Percentiles rank a stretch among this genome's conserved stretches.
phyloP scores from a whole-genome alignment of 352 stramenopile genomes.

The Globisporangium yorkense region DNA sequence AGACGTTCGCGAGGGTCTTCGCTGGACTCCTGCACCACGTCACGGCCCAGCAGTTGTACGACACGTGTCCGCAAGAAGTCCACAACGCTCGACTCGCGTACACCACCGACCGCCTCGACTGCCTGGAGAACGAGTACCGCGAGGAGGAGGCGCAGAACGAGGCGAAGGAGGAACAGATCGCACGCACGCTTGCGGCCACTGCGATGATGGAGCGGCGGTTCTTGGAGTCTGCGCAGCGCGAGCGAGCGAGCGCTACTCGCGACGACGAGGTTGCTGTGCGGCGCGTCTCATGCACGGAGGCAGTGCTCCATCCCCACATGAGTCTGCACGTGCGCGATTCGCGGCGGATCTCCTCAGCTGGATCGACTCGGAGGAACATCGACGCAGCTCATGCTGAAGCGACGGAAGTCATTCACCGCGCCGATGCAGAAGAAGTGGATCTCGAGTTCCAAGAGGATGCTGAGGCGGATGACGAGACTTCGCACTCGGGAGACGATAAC shows the following conservation, averaged over 20 bases:
- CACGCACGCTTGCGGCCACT: constrained; percentile 11
- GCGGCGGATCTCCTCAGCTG: constrained; percentile 10
- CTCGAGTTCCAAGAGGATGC: not conserved
- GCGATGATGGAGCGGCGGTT: constrained; percentile 31
- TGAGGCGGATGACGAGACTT: not conserved
- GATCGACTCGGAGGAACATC: constrained; percentile 6
- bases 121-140: constrained; percentile 27
- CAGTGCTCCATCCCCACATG: not conserved
- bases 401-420: not conserved
- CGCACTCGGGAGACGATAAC: not conserved
- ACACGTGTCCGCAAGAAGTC: constrained; percentile 43
- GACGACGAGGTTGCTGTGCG: not conserved
- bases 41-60: constrained; percentile 39
- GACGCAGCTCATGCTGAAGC: not conserved
- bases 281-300: constrained; percentile 5
- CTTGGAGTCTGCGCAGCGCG: constrained; percentile 22
- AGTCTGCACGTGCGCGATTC: not conserved
- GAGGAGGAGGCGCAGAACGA: constrained; percentile 18
- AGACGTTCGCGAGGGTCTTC: constrained; percentile 48
- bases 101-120: constrained; percentile 34
- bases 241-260: constrained; percentile 4
- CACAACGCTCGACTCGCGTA: constrained; percentile 38
- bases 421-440: not conserved
- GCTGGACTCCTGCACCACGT: constrained; percentile 53
- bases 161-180: constrained; percentile 19